phyloP scores from a whole-genome alignment of 2,329 filamentous ascomycete genomes.

The Paramyrothecium sp. region DNA sequence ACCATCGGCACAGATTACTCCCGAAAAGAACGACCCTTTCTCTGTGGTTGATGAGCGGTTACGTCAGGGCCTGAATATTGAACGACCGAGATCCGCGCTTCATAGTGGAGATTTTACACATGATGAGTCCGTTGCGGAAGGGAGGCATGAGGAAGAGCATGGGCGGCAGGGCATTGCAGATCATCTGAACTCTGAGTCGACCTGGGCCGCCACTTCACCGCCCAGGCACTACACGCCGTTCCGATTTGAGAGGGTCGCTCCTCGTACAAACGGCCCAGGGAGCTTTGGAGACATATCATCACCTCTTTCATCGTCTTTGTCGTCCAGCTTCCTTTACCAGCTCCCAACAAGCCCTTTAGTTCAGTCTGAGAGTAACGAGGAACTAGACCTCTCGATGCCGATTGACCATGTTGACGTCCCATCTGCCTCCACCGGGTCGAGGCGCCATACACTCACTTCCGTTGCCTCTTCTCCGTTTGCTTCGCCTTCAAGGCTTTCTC shows the following conservation, averaged over 20 bases:
- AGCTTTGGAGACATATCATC: conserved; percentile 49
- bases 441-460: conserved; percentile 73
- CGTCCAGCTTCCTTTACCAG: conserved; percentile 79
- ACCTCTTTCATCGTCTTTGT: conserved; percentile 68
- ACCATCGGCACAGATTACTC: conserved; percentile 46
- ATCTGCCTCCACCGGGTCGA: conserved; percentile 35
- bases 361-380: conserved; percentile 82
- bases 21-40: conserved; percentile 35
- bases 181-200: conserved; percentile 18
- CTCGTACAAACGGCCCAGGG: conserved; percentile 28
- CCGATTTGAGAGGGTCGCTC: conserved; percentile 33
- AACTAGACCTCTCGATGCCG: conserved; percentile 57
- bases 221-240: conserved; percentile 51
- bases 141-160: conserved; percentile 2
- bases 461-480: conserved; percentile 47
- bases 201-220: conserved; percentile 57
- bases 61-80: conserved; percentile 63
- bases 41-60: conserved; percentile 37
- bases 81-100: conserved; percentile 76
- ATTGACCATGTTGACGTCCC: conserved; percentile 50
- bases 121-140: conserved; percentile 19
- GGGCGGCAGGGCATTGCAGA: conserved; percentile 6
- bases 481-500: conserved; percentile 32
- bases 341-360: conserved; percentile 90
- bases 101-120: conserved; percentile 67